Conservation (phyloP, 352 stramenopile genomes). For the Paralagenidium karlingii region DNA sequence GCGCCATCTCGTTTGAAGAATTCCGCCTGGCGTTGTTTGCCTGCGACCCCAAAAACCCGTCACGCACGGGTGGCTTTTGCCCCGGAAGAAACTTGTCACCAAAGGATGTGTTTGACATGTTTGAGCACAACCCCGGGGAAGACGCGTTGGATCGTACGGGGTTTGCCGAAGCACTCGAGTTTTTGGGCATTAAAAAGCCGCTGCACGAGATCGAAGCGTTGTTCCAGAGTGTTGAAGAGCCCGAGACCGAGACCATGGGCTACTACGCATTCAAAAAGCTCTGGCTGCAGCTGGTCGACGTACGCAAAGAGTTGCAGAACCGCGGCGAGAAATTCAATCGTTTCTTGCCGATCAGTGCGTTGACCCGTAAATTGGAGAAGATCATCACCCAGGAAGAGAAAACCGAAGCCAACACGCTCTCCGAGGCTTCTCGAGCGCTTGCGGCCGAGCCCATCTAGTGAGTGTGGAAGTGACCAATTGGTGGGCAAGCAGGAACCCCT, state of each 20-base stretch:
- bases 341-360: constrained; percentile 25
- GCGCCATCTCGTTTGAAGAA: constrained; percentile 69
- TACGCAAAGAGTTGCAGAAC: constrained; percentile 39
- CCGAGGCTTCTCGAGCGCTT: constrained; percentile 35
- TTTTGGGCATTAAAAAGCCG: constrained; percentile 47
- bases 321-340: constrained; percentile 55
- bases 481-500: too few relatives aligned
- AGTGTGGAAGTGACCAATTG: too few relatives aligned
- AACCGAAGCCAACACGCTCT: constrained; percentile 34
- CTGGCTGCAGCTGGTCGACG: constrained; percentile 53
- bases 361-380: constrained; percentile 50
- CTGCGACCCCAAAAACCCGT: constrained; percentile 69
- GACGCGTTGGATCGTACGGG: constrained; percentile 47
- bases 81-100: constrained; percentile 52
- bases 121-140: constrained; percentile 53
- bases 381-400: constrained; percentile 59
- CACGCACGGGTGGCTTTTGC: constrained; percentile 47
- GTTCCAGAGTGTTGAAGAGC: constrained; percentile 26
- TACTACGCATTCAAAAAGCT: constrained; percentile 66
- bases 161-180: constrained; percentile 57
- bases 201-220: constrained; percentile 52
- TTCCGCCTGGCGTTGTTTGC: constrained; percentile 67
- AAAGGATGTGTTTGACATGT: constrained; percentile 77
- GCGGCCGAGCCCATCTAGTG: constrained; percentile 31
- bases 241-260: constrained; percentile 50